These are phyloP conservation scores for Aspergillus indologenus DNA, from an alignment of 495 filamentous ascomycete genomes.

Conservation along the genomic window DNA sequence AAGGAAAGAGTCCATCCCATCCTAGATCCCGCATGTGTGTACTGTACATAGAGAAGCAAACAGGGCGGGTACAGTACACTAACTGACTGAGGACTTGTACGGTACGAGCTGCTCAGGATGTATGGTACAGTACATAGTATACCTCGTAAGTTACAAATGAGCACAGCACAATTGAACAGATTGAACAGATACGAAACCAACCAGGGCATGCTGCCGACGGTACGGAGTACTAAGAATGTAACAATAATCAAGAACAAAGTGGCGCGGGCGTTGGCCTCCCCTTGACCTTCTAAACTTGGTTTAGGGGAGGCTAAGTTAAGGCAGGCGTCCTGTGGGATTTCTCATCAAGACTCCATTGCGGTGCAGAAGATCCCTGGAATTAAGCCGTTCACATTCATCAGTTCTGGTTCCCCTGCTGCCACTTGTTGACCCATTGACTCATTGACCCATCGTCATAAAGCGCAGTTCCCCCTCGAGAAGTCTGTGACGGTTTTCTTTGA, in stretches of 20 bases:
- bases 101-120: no score
- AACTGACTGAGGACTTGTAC: no score
- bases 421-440: background rate
- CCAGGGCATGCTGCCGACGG: no score
- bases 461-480: background rate
- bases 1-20: no score
- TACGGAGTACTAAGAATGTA: no score
- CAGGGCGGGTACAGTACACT: background rate
- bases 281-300: constrained; percentile 15
- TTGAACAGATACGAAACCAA: no score
- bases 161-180: constrained; percentile 1
- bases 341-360: constrained; percentile 7
- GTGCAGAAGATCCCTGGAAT: constrained; percentile 25
- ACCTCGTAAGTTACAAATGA: background rate
- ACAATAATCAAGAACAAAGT: constrained; percentile 13
- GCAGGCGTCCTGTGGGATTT: constrained; percentile 1
- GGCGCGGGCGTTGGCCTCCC: constrained; percentile 17
- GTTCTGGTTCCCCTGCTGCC: background rate
- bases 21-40: no score
- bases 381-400: constrained; percentile 7
- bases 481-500: background rate
- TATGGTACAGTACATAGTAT: background rate
- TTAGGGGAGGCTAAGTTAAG: no score
- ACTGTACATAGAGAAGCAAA: background rate
- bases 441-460: background rate